These are phyloP conservation scores for Solanum boliviense DNA, from an alignment of 257 asterid species.

Conservation along the genomic window DNA sequence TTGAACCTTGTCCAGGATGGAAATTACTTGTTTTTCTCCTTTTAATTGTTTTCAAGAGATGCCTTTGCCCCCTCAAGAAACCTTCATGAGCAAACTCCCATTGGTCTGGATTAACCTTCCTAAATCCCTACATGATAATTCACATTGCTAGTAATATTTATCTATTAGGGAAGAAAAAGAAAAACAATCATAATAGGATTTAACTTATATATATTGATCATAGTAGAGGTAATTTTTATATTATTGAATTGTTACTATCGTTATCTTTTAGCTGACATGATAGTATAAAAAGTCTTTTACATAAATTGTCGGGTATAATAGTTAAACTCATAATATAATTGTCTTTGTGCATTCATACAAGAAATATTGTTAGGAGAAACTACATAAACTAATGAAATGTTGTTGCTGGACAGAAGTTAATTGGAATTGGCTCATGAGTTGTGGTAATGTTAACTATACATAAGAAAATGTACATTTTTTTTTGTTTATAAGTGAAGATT, in stretches of 20 bases:
- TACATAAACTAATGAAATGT: not conserved
- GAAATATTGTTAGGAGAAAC: not conserved
- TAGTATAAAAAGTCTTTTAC: not conserved
- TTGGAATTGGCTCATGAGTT: not conserved
- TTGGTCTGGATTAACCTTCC: constrained; percentile 35
- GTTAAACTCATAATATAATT: not conserved
- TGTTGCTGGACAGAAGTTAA: not conserved
- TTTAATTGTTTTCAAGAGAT: constrained; percentile 20
- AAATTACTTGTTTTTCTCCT: constrained; percentile 24
- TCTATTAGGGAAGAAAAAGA: not conserved
- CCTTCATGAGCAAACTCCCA: constrained; percentile 55
- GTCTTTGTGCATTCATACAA: not conserved
- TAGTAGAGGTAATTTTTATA: not conserved
- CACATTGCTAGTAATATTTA: not conserved
- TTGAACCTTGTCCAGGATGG: constrained; percentile 1
- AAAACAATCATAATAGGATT: not conserved
- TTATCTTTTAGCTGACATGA: not conserved
- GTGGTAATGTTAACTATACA: not conserved
- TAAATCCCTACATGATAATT: constrained; percentile 33
- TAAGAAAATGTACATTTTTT: not conserved
- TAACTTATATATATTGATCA: not conserved
- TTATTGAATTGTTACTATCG: not conserved
- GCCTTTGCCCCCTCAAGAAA: constrained; percentile 33
- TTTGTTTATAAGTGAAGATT: not conserved
- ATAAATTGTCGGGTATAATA: not conserved